Conservation (phyloP, 805 yeast species). For the Nakazawaea holstii region DNA sequence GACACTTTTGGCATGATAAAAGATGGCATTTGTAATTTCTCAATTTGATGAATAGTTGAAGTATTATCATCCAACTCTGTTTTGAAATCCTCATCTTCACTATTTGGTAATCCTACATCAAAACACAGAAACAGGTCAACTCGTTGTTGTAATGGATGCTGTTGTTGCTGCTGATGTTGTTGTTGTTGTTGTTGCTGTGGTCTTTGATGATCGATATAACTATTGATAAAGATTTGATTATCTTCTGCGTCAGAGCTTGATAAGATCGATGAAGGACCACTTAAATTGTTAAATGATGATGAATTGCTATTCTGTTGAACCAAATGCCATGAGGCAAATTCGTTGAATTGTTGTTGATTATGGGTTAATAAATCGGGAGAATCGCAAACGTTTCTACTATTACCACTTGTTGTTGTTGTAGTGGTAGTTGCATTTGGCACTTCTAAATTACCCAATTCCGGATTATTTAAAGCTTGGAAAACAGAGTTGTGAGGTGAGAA, state of each 20-base stretch:
- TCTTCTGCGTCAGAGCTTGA: conserved; percentile 28
- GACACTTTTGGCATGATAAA: conserved; percentile 33
- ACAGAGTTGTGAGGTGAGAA: conserved; percentile 28
- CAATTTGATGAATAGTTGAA: conserved; percentile 17
- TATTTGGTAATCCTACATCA: conserved; percentile 17
- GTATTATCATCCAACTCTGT: conserved; percentile 4
- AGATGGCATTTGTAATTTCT: conserved; percentile 21
- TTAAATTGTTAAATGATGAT: neutral
- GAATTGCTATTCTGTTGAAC: conserved; percentile 13
- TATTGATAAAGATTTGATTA: conserved; percentile 7
- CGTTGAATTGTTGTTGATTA: conserved; percentile 13
- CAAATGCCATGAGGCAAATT: conserved; percentile 31
- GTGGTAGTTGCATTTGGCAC: neutral
- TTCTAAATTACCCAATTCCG: conserved; percentile 20
- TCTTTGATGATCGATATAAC: neutral
- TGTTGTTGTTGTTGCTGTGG: neutral
- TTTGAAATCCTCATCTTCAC: conserved; percentile 7
- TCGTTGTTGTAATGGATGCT: conserved; percentile 7
- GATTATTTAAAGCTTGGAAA: conserved; percentile 26
- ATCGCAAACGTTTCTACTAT: conserved; percentile 10
- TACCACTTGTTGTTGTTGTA: too few relatives aligned
- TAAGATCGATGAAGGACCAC: conserved; percentile 19
- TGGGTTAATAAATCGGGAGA: conserved; percentile 7
- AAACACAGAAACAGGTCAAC: conserved; percentile 17
- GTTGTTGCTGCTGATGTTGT: neutral